Conservation (phyloP, 2,329 filamentous ascomycete genomes). For the Fusarium sp. region DNA sequence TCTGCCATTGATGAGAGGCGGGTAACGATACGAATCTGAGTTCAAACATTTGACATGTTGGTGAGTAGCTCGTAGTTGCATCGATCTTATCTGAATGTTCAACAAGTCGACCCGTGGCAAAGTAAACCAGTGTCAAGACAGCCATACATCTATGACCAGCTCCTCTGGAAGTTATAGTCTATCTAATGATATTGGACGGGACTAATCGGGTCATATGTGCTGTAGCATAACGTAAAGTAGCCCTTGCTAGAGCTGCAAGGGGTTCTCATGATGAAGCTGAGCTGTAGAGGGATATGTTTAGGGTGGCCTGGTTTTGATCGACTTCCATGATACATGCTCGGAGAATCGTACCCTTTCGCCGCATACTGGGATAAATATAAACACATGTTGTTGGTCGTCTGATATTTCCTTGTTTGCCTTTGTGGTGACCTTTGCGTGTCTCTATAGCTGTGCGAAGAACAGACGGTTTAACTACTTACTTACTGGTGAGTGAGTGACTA, state of each 20-base stretch:
- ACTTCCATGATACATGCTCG: too few relatives aligned
- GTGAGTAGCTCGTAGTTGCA: neutral
- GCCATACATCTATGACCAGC: neutral
- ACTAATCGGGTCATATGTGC: too few relatives aligned
- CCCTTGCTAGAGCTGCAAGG: constrained; percentile 9
- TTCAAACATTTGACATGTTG: neutral
- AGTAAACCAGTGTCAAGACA: neutral
- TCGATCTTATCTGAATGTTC: neutral
- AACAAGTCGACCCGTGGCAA: neutral
- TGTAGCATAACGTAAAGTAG: neutral
- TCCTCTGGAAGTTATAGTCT: neutral
- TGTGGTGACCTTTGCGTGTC: too few relatives aligned
- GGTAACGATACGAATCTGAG: neutral
- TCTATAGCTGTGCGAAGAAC: too few relatives aligned
- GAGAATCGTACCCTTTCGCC: neutral
- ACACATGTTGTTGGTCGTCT: too few relatives aligned
- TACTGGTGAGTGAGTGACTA: too few relatives aligned
- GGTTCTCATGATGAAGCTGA: neutral
- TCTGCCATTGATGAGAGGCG: constrained; percentile 16
- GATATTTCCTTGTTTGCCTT: too few relatives aligned
- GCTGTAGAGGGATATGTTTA: neutral
- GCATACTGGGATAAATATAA: neutral
- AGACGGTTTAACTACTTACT: too few relatives aligned
- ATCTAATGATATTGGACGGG: neutral
- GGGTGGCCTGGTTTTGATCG: neutral